Conservation (phyloP, 345 rosid genomes). For the Eucalyptus tenuipes region DNA sequence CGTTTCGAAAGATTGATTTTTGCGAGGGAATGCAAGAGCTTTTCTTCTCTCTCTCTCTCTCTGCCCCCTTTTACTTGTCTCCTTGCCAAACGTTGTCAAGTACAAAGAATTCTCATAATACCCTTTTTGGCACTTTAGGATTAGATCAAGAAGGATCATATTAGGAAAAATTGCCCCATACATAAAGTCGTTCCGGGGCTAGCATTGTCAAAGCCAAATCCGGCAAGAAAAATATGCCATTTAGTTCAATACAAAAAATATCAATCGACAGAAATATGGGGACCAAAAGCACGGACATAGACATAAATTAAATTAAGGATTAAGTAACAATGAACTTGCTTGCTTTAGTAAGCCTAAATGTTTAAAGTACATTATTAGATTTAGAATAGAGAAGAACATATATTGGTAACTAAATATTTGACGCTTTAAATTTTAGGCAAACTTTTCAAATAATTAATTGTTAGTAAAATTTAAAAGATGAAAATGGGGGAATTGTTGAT, state of each 20-base stretch:
- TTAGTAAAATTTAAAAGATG: too few species aligned
- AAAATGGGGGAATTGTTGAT: neutral
- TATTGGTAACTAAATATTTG: neutral
- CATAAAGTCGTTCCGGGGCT: neutral
- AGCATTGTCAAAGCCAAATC: neutral
- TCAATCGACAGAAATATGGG: neutral
- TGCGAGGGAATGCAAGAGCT: neutral
- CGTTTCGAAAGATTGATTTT: neutral
- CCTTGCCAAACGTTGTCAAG: neutral
- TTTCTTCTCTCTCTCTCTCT: neutral
- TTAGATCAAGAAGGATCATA: neutral
- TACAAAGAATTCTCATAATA: neutral
- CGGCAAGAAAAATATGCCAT: neutral
- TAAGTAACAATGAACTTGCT: neutral
- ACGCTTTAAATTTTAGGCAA: too few species aligned
- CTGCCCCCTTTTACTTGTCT: neutral
- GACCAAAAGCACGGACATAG: neutral
- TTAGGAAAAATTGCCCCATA: neutral
- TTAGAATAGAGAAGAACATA: neutral
- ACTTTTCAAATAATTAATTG: too few species aligned
- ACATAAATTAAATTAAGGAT: neutral
- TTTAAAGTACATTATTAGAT: neutral
- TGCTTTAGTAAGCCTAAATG: neutral
- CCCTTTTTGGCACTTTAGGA: neutral
- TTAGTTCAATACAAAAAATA: too few species aligned